Evolutionary conservation across 2,329 filamentous ascomycete genomes (phyloP).

Genomic region (Colletotrichum navitas): DNA sequence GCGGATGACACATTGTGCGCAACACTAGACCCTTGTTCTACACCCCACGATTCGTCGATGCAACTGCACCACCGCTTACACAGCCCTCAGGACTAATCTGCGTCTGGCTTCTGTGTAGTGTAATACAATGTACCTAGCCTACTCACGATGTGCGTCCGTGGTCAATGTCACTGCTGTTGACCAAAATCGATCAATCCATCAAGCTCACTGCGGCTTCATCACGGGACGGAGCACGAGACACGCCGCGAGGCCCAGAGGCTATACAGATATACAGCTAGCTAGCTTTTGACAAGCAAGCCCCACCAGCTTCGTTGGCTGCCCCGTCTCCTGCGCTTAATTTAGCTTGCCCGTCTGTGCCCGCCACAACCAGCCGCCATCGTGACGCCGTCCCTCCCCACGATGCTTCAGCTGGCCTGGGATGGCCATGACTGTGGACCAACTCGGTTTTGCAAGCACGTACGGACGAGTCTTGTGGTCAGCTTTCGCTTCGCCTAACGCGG

Average conservation of each 20-base stretch:
- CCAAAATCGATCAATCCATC: constrained; percentile 23
- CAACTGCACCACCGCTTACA: constrained; percentile 22
- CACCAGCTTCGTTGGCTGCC: constrained; percentile 20
- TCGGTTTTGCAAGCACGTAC: constrained; percentile 8
- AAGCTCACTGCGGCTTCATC: constrained; percentile 16
- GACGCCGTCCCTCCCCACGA: constrained; percentile 33
- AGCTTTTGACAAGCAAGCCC: neutral
- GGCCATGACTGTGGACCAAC: constrained; percentile 21
- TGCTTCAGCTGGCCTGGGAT: constrained; percentile 33
- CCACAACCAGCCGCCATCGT: constrained; percentile 39
- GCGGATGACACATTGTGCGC: constrained; percentile 36
- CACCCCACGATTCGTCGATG: constrained; percentile 30
- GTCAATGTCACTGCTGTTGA: constrained; percentile 11
- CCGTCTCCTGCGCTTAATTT: constrained; percentile 26
- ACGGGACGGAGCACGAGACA: constrained; percentile 31
- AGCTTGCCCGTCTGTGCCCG: constrained; percentile 30
- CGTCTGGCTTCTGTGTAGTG: constrained; percentile 3
- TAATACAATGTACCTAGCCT: neutral
- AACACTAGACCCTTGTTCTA: constrained; percentile 7
- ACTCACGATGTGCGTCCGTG: neutral
- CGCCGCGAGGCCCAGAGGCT: constrained; percentile 13
- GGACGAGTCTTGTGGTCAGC: constrained; percentile 25
- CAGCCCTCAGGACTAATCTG: constrained; percentile 19
- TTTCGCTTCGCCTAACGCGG: constrained; percentile 15
- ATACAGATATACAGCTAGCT: neutral